These are phyloP conservation scores for Aspergillus fischeri DNA, from an alignment of 2,329 filamentous ascomycete species.

Conservation along the genomic window DNA sequence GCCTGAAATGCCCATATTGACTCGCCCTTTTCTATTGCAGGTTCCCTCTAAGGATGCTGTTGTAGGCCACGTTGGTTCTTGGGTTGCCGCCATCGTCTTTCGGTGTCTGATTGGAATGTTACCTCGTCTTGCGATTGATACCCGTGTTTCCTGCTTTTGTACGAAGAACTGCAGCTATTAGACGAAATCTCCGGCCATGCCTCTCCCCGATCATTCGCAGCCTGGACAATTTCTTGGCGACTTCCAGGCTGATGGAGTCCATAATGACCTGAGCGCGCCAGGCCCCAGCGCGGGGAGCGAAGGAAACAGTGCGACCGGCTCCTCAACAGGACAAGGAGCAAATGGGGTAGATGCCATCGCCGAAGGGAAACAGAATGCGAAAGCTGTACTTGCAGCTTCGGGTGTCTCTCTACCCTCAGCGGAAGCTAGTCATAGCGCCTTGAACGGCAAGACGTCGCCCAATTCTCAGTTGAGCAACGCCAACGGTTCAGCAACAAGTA, in stretches of 20 bases:
- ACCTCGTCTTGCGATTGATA: conserved; percentile 19
- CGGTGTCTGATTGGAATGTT: conserved; percentile 18
- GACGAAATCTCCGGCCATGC: conserved; percentile 23
- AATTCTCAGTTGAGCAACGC: conserved; percentile 32
- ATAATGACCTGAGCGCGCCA: conserved; percentile 23
- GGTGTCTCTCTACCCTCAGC: conserved; percentile 26
- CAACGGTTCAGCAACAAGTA: conserved; percentile 49
- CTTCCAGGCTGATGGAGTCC: conserved; percentile 17
- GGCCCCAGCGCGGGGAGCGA: conserved; percentile 17
- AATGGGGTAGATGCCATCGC: conserved; percentile 46
- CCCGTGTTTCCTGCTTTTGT: conserved; percentile 8
- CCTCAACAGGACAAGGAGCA: conserved; percentile 19
- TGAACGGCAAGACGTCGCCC: conserved; percentile 24
- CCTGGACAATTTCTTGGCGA: conserved; percentile 21
- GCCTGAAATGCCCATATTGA: background rate
- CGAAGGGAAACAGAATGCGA: conserved; percentile 59
- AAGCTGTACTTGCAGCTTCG: conserved; percentile 55
- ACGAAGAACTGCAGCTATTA: conserved; percentile 4
- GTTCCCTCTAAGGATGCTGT: conserved; percentile 28
- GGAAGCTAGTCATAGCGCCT: conserved; percentile 27
- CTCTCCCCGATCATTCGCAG: conserved; percentile 31
- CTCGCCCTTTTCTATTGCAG: conserved; percentile 15
- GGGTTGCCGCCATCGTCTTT: conserved; percentile 20
- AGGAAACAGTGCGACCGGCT: conserved; percentile 19
- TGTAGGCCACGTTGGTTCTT: conserved; percentile 16